Evolutionary conservation across 169 alveolate species (phyloP).

Genomic region (Cryptosporidium felis): DNA sequence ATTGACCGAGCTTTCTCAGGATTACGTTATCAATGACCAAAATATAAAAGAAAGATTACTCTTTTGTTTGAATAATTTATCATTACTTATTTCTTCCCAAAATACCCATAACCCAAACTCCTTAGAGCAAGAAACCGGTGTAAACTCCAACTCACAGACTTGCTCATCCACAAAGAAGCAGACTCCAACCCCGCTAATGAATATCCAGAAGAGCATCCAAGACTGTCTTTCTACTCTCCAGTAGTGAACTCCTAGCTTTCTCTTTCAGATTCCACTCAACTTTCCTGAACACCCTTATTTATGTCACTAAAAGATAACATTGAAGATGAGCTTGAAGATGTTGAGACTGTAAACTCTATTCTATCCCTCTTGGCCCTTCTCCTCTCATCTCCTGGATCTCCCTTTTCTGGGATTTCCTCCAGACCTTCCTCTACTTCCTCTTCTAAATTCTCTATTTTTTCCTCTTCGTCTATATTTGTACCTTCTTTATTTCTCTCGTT

Average conservation of each 20-base stretch:
- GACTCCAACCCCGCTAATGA: no score
- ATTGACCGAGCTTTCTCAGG: neutral
- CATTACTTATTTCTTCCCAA: neutral
- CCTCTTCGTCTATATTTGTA: neutral
- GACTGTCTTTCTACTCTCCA: neutral
- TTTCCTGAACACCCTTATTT: neutral
- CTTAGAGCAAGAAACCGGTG: no score
- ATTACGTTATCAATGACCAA: neutral
- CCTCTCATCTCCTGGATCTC: no score
- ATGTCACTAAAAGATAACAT: neutral
- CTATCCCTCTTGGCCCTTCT: no score
- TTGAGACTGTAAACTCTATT: neutral
- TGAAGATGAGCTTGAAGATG: slow-evolving; percentile 42
- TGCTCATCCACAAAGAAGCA: no score
- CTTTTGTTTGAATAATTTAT: slow-evolving; percentile 46
- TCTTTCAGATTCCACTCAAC: no score
- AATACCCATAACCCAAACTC: neutral
- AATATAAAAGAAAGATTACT: slow-evolving; percentile 41
- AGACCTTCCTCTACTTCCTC: no score
- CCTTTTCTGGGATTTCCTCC: no score
- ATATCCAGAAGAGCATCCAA: slow-evolving; percentile 5
- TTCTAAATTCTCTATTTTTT: no score
- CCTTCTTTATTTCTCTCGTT: no score
- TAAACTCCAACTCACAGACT: no score
- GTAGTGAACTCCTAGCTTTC: no score